Percentiles rank a stretch among this genome's conserved stretches.
phyloP scores from a whole-genome alignment of 2,329 filamentous ascomycete species.

The Conoideocrella luteorostrata region DNA sequence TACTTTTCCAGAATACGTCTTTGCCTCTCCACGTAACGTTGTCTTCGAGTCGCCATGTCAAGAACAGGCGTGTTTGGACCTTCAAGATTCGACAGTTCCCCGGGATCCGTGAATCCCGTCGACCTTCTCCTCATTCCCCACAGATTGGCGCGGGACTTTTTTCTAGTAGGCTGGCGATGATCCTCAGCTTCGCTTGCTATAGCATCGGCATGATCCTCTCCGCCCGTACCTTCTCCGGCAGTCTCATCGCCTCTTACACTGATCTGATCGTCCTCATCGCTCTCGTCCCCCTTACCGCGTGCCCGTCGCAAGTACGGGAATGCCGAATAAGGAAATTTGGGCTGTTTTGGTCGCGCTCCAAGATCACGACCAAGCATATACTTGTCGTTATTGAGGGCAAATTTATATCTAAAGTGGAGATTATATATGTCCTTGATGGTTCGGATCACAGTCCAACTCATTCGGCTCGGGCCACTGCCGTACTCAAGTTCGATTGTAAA shows the following conservation, averaged over 20 bases:
- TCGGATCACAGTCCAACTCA: slow-evolving; percentile 91
- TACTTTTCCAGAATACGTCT: slow-evolving; percentile 83
- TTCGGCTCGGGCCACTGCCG: slow-evolving; percentile 86
- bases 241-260: slow-evolving; percentile 36
- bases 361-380: slow-evolving; percentile 65
- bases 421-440: slow-evolving; percentile 87
- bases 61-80: slow-evolving; percentile 37
- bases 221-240: slow-evolving; percentile 47
- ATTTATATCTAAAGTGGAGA: slow-evolving; percentile 87
- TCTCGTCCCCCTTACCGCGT: slow-evolving; percentile 71
- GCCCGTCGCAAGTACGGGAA: slow-evolving; percentile 85
- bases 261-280: slow-evolving; percentile 61
- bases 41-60: slow-evolving; percentile 34
- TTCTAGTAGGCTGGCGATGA: slow-evolving; percentile 28
- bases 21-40: slow-evolving; percentile 72
- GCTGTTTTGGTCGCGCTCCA: slow-evolving; percentile 69
- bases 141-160: slow-evolving; percentile 47
- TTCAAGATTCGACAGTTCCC: slow-evolving; percentile 36
- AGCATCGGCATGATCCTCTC: slow-evolving; percentile 53
- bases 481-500: slow-evolving; percentile 95
- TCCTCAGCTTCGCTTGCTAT: slow-evolving; percentile 29
- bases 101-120: slow-evolving; percentile 41
- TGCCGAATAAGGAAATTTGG: slow-evolving; percentile 80
- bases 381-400: slow-evolving; percentile 76
- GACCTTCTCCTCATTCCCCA: slow-evolving; percentile 48